Evolutionary conservation across 345 rosid species (phyloP).

Genomic region (Eutrema heterophyllum): DNA sequence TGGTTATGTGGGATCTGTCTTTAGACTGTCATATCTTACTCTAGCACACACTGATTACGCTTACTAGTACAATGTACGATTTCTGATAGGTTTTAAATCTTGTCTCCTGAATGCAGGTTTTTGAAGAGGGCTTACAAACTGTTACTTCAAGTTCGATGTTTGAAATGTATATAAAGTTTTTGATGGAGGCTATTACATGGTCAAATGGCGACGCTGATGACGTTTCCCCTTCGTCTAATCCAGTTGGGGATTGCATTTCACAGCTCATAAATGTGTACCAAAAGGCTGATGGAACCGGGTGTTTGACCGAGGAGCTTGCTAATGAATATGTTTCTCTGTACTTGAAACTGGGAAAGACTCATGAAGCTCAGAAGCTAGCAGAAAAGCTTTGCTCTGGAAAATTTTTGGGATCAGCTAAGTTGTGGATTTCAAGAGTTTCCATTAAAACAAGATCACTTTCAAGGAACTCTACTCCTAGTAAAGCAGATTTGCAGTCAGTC

Average conservation of each 20-base stretch:
- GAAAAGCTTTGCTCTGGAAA: conserved; percentile 57
- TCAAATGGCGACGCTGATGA: conserved; percentile 36
- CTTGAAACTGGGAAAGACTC: conserved; percentile 52
- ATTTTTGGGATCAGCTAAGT: conserved; percentile 47
- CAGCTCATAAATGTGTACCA: conserved; percentile 50
- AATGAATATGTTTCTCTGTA: conserved; percentile 56
- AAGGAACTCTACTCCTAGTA: conserved; percentile 30
- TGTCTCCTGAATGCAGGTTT: conserved; percentile 43
- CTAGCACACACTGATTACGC: neutral
- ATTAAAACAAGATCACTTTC: conserved; percentile 48
- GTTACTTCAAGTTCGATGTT: conserved; percentile 59
- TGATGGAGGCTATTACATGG: conserved; percentile 42
- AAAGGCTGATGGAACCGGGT: conserved; percentile 59
- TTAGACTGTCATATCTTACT: neutral
- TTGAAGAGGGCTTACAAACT: conserved; percentile 63
- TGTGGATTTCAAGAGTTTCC: conserved; percentile 61
- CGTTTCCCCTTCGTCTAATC: conserved; percentile 19
- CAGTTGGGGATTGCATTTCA: conserved; percentile 32
- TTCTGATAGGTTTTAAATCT: neutral
- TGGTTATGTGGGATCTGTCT: neutral
- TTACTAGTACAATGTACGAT: neutral
- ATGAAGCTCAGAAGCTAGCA: conserved; percentile 58
- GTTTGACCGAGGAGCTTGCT: conserved; percentile 66
- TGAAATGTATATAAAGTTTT: conserved; percentile 51
- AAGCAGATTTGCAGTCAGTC: conserved; percentile 42